A percentile compares a stretch with the other conserved stretches of the same genome.
Conservation (phyloP, 768 basidiomycete genomes). For the Crassisporium funariophilum region DNA sequence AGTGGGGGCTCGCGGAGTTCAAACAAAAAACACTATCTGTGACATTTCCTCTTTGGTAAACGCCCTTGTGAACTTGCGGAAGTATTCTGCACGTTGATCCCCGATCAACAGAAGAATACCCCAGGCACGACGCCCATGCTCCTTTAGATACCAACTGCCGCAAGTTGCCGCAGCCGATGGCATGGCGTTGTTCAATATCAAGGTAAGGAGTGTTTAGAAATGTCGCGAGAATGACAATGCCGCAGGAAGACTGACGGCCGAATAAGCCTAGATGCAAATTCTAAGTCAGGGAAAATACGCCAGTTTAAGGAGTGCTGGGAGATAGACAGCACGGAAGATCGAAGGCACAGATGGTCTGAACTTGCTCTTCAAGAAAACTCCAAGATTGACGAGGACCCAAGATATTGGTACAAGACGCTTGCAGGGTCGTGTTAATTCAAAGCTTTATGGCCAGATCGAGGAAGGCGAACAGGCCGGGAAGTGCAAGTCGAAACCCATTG, state of each 20-base stretch:
- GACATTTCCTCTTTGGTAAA: slow-evolving; percentile 14
- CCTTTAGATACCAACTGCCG: slow-evolving; percentile 35
- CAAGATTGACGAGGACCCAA: slow-evolving; percentile 22
- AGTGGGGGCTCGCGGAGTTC: slow-evolving; percentile 30
- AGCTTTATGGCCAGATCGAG: slow-evolving; percentile 42
- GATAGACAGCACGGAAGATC: slow-evolving; percentile 24
- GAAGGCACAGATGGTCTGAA: slow-evolving; percentile 13
- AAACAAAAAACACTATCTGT: slow-evolving; percentile 19
- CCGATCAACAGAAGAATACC: slow-evolving; percentile 56
- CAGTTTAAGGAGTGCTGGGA: slow-evolving; percentile 15
- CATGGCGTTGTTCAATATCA: slow-evolving; percentile 15
- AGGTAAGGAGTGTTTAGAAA: slow-evolving; percentile 13
- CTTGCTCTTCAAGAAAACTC: slow-evolving; percentile 10
- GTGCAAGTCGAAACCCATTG: slow-evolving; percentile 35
- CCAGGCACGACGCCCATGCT: slow-evolving; percentile 36
- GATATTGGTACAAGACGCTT: slow-evolving; percentile 23
- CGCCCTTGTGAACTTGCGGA: slow-evolving; percentile 35
- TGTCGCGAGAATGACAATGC: neutral
- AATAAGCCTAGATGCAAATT: slow-evolving; percentile 23
- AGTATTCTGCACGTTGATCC: slow-evolving; percentile 49
- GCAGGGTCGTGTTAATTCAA: slow-evolving; percentile 43
- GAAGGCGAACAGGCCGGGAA: slow-evolving; percentile 56
- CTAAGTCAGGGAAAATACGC: slow-evolving; percentile 11
- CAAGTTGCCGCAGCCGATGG: slow-evolving; percentile 34
- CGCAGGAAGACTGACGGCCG: slow-evolving; percentile 20